phyloP scores from a whole-genome alignment of 2,329 filamentous ascomycete species.

The Microdochium nivale region DNA sequence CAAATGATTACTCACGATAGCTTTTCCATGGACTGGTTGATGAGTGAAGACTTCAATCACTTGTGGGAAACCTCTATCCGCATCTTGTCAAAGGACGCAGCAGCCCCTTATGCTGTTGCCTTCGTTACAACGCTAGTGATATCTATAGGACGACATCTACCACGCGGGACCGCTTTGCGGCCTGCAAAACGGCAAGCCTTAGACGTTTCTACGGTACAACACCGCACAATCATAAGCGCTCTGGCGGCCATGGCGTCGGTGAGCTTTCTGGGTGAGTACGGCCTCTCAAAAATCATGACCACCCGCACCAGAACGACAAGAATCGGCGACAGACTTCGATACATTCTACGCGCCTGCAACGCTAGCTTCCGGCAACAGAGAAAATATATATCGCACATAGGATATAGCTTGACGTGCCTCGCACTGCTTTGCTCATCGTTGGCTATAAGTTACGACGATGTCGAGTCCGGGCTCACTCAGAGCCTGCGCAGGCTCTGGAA shows the following conservation, averaged over 20 bases:
- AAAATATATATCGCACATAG: slow-evolving; percentile 5
- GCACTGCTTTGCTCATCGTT: not conserved
- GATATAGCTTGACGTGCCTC: not conserved
- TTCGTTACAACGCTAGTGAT: slow-evolving; percentile 25
- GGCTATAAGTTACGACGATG: not conserved
- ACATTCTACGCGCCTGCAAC: slow-evolving; percentile 19
- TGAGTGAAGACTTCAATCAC: slow-evolving; percentile 27
- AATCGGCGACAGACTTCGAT: slow-evolving; percentile 11
- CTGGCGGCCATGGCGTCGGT: slow-evolving; percentile 31
- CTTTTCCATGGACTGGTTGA: slow-evolving; percentile 28
- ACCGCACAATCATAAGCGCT: slow-evolving; percentile 30
- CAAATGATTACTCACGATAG: not conserved
- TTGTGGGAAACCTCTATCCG: slow-evolving; percentile 31
- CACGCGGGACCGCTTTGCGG: not conserved
- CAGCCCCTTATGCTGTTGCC: slow-evolving; percentile 22
- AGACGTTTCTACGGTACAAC: slow-evolving; percentile 6
- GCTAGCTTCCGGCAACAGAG: slow-evolving; percentile 10
- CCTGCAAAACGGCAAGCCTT: not conserved
- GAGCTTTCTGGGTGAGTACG: slow-evolving; percentile 13
- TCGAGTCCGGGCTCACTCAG: not conserved
- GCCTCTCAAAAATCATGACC: not conserved
- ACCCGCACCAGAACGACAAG: slow-evolving; percentile 1
- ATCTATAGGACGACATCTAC: not conserved
- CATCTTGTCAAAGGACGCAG: slow-evolving; percentile 19
- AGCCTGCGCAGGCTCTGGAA: not conserved